Base-by-base conservation (phyloP, 306 rosid genomes). In the Pterocarpus santalinus region DNA sequence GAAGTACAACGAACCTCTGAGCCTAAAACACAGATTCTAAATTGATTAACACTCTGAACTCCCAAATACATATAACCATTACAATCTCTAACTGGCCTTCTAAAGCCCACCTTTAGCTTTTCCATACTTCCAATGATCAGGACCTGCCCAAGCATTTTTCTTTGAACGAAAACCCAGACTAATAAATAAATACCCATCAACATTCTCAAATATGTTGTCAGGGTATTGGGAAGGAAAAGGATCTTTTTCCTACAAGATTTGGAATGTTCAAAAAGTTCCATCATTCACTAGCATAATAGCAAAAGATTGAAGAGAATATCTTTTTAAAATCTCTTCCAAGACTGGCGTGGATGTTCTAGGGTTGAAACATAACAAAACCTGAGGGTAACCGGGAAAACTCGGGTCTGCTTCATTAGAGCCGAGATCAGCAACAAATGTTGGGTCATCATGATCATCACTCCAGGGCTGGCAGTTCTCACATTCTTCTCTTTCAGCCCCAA, bases 141-240 rank as follows among this genome's bases (percentile, higher is more conserved):
- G 99, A 52, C 99, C 99, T 68, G 96, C 99, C 99, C 99, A 95
- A 75, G 96, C 92, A 84, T 95, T 93, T 68, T 83, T 89, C 74
- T 91, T 95, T 71, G 91, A 87, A 80, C 82, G 78, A 69, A 95
- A 82, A 71, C 98, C 99, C 70, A 93, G 89, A 87, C 86, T 91
- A 62, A 89, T 84, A 81, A 91, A 82, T 87, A 95, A 83, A 82
- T 78, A 91, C 14, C 55, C 97, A 68, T 91, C 94, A 75, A 95
- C 89, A 55, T 88, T 88, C 73, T 86, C 96, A 76, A 87, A 86
- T 72, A 86, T 89, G 73, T 91, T 91, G 17, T 88, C 92, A 57
- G 75, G 62, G 22, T 86, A 93, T 44, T 77, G 82, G 73, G 77
- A 84, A 87, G 91, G 64, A 88, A 46, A 79, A 46, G 75, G 74